Conservation (phyloP, 1,139 yeast species). For the Yamadazyma conglobata region DNA sequence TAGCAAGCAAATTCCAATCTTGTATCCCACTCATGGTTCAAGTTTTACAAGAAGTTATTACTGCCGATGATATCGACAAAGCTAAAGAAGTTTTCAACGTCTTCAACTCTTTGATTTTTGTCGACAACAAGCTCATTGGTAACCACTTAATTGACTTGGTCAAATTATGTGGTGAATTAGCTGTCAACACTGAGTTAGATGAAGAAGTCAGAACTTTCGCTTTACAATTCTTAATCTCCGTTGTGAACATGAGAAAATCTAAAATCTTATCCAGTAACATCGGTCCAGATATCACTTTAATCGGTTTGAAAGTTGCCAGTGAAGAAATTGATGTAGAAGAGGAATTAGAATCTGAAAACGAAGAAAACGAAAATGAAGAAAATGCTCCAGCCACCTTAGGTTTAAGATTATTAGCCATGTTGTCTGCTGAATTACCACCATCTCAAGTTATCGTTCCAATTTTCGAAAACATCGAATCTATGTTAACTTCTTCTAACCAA, state of each 20-base stretch:
- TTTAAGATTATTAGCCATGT: constrained; percentile 71
- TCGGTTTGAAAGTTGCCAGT: constrained; percentile 75
- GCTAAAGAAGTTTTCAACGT: constrained; percentile 81
- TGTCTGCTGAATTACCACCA: constrained; percentile 86
- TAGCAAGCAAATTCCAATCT: constrained; percentile 59
- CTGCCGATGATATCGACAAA: constrained; percentile 65
- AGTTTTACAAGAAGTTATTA: constrained; percentile 73
- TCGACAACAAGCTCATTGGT: constrained; percentile 78
- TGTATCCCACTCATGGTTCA: constrained; percentile 79
- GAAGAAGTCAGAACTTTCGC: constrained; percentile 84
- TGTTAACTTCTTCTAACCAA: constrained; percentile 60
- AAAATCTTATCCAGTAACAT: constrained; percentile 61
- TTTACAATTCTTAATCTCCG: constrained; percentile 78
- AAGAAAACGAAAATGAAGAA: constrained; percentile 91
- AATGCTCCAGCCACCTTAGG: constrained; percentile 77
- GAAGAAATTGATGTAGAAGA: constrained; percentile 74
- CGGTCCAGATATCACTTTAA: constrained; percentile 74
- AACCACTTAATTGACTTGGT: constrained; percentile 68
- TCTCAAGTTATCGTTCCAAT: constrained; percentile 84
- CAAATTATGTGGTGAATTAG: constrained; percentile 71
- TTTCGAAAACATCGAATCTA: constrained; percentile 60
- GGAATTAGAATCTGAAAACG: constrained; percentile 75
- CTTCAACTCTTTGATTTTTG: constrained; percentile 71
- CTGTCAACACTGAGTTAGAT: constrained; percentile 63
- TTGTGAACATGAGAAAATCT: constrained; percentile 69